These are phyloP conservation scores for Pseudoturritis turrita DNA, from an alignment of 345 rosid genomes.

Conservation along the genomic window DNA sequence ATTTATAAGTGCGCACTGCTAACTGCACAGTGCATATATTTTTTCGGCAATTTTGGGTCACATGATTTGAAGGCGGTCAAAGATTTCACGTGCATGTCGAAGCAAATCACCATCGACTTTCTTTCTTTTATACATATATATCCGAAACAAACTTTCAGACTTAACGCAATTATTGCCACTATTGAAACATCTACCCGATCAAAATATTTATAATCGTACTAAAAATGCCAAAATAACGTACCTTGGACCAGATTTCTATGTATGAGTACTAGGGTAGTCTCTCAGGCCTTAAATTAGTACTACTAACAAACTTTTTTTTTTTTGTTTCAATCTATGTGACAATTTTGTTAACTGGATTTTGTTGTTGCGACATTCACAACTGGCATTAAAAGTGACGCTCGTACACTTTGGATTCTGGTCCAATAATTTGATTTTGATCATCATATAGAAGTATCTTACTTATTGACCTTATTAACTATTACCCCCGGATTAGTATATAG, in stretches of 20 bases:
- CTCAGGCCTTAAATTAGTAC: background rate
- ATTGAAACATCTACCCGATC: no score
- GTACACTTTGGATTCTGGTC: constrained; percentile 12
- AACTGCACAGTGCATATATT: background rate
- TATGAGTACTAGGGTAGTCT: background rate
- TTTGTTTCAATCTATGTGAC: background rate
- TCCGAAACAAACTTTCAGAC: background rate
- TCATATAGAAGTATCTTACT: background rate
- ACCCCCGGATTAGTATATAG: background rate
- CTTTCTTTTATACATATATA: background rate
- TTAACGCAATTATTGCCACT: background rate
- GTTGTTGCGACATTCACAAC: background rate
- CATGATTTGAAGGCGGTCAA: constrained; percentile 17
- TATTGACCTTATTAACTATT: background rate
- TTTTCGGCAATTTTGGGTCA: background rate
- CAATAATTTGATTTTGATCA: background rate
- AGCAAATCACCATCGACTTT: background rate
- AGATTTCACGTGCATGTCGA: constrained; percentile 18
- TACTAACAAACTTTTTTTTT: background rate
- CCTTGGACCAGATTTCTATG: background rate
- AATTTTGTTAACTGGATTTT: background rate
- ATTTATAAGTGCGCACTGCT: no score
- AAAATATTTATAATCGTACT: background rate
- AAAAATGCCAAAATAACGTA: background rate
- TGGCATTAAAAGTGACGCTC: background rate